A percentile compares a stretch with the other conserved stretches of the same genome.
Conservation (phyloP, 2,329 filamentous ascomycete genomes). For the Bipolaris cookei region DNA sequence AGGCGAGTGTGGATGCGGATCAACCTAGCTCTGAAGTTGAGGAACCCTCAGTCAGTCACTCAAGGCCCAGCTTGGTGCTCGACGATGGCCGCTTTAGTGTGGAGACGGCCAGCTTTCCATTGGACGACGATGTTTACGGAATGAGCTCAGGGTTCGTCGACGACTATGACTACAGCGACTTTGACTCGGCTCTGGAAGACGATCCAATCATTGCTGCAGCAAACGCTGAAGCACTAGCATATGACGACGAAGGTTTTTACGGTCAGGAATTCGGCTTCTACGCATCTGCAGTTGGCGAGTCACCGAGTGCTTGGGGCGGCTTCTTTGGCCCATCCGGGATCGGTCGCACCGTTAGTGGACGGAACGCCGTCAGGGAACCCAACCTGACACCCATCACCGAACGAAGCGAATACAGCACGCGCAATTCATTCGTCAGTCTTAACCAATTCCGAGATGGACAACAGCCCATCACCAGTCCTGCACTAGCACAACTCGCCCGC, state of each 20-base stretch:
- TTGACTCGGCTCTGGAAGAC: conserved; percentile 60
- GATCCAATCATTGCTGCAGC: conserved; percentile 93
- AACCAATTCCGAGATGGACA: conserved; percentile 59
- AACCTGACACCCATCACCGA: conserved; percentile 97
- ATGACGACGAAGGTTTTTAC: conserved; percentile 92
- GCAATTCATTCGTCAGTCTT: conserved; percentile 86
- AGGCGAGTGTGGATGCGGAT: conserved; percentile 54
- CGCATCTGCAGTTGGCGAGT: conserved; percentile 62
- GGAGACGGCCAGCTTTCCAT: conserved; percentile 49
- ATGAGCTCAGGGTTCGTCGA: conserved; percentile 49
- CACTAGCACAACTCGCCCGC: conserved; percentile 74
- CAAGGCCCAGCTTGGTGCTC: conserved; percentile 55
- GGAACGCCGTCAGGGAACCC: conserved; percentile 70
- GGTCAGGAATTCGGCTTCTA: conserved; percentile 98
- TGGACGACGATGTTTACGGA: conserved; percentile 43
- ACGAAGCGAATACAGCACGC: conserved; percentile 91
- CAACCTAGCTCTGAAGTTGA: conserved; percentile 41
- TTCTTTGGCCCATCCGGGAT: conserved; percentile 82
- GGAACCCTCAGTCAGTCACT: conserved; percentile 41
- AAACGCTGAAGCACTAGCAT: conserved; percentile 90
- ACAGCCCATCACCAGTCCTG: conserved; percentile 68
- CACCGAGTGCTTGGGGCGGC: conserved; percentile 77
- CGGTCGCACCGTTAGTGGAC: conserved; percentile 72
- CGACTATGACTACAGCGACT: conserved; percentile 65
- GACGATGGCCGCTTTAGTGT: conserved; percentile 59